A percentile compares a stretch with the other conserved stretches of the same genome.
Conservation (phyloP, 345 rosid species). For the Microthlaspi erraticum region DNA sequence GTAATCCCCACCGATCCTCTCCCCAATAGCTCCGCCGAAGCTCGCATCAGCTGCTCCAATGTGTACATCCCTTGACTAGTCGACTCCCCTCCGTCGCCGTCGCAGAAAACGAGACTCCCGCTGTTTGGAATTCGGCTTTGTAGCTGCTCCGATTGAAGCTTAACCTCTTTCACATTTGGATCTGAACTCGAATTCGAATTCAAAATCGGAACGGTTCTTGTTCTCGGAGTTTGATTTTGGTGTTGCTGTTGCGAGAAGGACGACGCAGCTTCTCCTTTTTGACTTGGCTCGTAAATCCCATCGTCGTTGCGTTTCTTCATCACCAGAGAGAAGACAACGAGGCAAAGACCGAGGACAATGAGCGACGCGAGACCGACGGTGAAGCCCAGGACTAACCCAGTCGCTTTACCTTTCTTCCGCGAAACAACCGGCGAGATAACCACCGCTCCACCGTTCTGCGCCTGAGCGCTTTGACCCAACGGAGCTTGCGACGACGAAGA, state of each 20-base stretch:
- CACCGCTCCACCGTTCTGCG: slow-evolving; percentile 52
- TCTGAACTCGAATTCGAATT: background rate
- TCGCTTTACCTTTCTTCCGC: slow-evolving; percentile 49
- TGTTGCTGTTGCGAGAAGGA: slow-evolving; percentile 18
- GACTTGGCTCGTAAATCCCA: slow-evolving; percentile 36
- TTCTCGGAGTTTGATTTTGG: slow-evolving; percentile 31
- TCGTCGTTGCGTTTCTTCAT: slow-evolving; percentile 47
- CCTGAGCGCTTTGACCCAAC: slow-evolving; percentile 65
- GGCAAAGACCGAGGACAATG: slow-evolving; percentile 47
- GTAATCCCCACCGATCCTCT: slow-evolving; percentile 86
- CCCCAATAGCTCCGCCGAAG: slow-evolving; percentile 92
- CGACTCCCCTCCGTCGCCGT: slow-evolving; percentile 39
- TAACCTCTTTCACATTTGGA: slow-evolving; percentile 31
- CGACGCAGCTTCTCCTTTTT: slow-evolving; percentile 31
- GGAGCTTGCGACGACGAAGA: slow-evolving; percentile 55
- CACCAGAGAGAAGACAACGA: slow-evolving; percentile 51
- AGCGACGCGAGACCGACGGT: slow-evolving; percentile 55
- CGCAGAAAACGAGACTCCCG: slow-evolving; percentile 65
- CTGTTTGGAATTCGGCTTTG: slow-evolving; percentile 46
- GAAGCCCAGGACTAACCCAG: slow-evolving; percentile 55
- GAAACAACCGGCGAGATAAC: slow-evolving; percentile 54
- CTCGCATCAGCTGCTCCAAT: slow-evolving; percentile 86
- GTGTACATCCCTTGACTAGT: slow-evolving; percentile 53
- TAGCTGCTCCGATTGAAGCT: slow-evolving; percentile 38
- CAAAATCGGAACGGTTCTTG: slow-evolving; percentile 24